Percentiles rank a stretch among this genome's conserved stretches.
These are phyloP conservation scores for Myriosclerotinia duriaeana DNA, from an alignment of 2,329 filamentous ascomycete genomes.

Conservation along the genomic window DNA sequence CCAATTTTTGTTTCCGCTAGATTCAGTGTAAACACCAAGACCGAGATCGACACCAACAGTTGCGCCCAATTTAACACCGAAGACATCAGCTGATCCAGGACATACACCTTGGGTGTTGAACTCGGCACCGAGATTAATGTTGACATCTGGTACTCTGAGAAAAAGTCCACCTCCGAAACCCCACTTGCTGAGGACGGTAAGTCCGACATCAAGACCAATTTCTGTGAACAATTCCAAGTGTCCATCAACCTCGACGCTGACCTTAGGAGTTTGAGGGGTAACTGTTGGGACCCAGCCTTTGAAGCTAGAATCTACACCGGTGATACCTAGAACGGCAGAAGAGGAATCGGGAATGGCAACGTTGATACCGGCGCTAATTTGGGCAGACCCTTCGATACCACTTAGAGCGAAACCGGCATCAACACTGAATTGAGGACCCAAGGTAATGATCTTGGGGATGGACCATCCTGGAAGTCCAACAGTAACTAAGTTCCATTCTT, in stretches of 20 bases:
- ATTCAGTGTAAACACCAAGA: conserved; percentile 21
- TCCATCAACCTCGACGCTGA: conserved; percentile 21
- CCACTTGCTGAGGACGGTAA: conserved; percentile 17
- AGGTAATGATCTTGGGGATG: conserved; percentile 16
- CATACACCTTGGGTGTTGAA: conserved; percentile 24
- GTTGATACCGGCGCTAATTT: conserved; percentile 7
- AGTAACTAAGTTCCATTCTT: conserved; percentile 21
- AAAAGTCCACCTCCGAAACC: conserved; percentile 21
- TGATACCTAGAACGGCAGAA: conserved; percentile 20
- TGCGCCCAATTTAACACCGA: conserved; percentile 18
- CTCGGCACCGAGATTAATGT: conserved; percentile 13
- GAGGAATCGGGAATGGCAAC: conserved; percentile 20
- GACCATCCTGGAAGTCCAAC: conserved; percentile 18
- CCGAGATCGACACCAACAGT: conserved; percentile 18
- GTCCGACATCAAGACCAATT: conserved; percentile 20
- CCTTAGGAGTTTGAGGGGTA: conserved; percentile 19
- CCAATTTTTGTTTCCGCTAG: conserved; percentile 14
- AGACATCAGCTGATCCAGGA: conserved; percentile 18
- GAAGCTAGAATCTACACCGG: conserved; percentile 12
- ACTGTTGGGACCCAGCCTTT: conserved; percentile 17
- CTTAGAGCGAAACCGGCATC: conserved; percentile 22
- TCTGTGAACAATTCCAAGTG: conserved; percentile 13
- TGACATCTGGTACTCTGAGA: conserved; percentile 17
- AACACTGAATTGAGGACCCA: conserved; percentile 23
- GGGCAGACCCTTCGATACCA: conserved; percentile 15